phyloP scores from a whole-genome alignment of 345 rosid species.

The Sonneratia caseolaris region DNA sequence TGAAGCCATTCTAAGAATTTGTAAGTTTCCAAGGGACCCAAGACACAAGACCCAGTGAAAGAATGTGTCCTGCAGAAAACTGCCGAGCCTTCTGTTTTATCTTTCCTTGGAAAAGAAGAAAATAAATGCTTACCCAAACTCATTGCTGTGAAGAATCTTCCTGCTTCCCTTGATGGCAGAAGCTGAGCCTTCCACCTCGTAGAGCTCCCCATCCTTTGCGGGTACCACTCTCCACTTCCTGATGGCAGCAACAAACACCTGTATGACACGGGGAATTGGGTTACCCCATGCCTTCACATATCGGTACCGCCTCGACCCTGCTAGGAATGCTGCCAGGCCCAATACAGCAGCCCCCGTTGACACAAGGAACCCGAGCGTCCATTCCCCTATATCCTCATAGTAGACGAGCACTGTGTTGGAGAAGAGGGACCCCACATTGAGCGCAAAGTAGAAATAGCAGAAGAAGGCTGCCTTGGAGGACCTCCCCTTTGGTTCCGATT shows the following conservation, averaged over 20 bases:
- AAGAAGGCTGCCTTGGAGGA: conserved; percentile 78
- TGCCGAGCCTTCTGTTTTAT: too few relatives aligned
- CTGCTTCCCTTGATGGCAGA: conserved; percentile 25
- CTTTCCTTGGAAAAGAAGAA: too few relatives aligned
- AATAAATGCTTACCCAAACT: conserved; percentile 42
- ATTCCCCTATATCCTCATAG: conserved; percentile 73
- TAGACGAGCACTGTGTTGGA: conserved; percentile 82
- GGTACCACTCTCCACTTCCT: conserved; percentile 44
- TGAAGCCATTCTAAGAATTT: conserved; percentile 7
- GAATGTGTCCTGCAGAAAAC: not conserved
- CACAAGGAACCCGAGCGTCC: conserved; percentile 83
- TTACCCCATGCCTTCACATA: conserved; percentile 69
- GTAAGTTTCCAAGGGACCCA: too few relatives aligned
- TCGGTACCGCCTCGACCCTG: conserved; percentile 70
- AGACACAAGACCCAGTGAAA: not conserved
- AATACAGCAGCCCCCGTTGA: conserved; percentile 70
- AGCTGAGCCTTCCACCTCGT: conserved; percentile 24
- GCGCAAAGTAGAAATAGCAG: conserved; percentile 87
- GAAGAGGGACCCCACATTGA: conserved; percentile 86
- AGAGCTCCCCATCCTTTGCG: conserved; percentile 32
- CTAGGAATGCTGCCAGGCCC: conserved; percentile 59
- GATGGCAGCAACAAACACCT: conserved; percentile 64
- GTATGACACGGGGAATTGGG: conserved; percentile 69
- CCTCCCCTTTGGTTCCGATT: conserved; percentile 69
- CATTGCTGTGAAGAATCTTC: conserved; percentile 64